Evolutionary conservation across 2,329 filamentous ascomycete species (phyloP).

Genomic region (Emergomyces orientalis): DNA sequence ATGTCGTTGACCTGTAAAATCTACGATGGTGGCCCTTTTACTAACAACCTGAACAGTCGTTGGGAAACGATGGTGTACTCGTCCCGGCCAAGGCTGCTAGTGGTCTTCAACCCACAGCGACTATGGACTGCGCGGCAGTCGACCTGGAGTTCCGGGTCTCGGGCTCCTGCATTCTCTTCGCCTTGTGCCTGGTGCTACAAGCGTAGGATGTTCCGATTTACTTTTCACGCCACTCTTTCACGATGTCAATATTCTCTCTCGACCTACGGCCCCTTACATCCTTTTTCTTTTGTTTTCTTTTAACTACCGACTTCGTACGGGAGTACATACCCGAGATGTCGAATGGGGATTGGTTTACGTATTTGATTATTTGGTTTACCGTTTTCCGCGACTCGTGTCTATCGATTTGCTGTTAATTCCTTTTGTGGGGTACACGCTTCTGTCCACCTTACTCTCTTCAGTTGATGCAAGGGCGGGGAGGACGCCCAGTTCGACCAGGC

Average conservation of each 20-base stretch:
- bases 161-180: not conserved
- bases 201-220: not conserved
- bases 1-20: conserved; percentile 20
- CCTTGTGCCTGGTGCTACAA: conserved; percentile 1
- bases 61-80: conserved; percentile 25
- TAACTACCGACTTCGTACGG: not conserved
- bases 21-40: conserved; percentile 22
- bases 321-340: not conserved
- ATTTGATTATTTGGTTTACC: not conserved
- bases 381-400: not conserved
- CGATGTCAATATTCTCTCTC: not conserved
- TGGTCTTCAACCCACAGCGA: conserved; percentile 1
- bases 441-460: not conserved
- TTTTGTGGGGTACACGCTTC: not conserved
- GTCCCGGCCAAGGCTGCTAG: conserved; percentile 33
- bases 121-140: conserved; percentile 1
- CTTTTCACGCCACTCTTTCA: not conserved
- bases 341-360: not conserved
- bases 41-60: conserved; percentile 18
- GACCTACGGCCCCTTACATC: not conserved
- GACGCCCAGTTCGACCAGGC: not conserved
- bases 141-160: not conserved
- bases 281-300: not conserved
- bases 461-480: not conserved
- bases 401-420: not conserved